These are phyloP conservation scores for Cercospora sojina DNA, from an alignment of 2,329 filamentous ascomycete genomes.

Conservation along the genomic window DNA sequence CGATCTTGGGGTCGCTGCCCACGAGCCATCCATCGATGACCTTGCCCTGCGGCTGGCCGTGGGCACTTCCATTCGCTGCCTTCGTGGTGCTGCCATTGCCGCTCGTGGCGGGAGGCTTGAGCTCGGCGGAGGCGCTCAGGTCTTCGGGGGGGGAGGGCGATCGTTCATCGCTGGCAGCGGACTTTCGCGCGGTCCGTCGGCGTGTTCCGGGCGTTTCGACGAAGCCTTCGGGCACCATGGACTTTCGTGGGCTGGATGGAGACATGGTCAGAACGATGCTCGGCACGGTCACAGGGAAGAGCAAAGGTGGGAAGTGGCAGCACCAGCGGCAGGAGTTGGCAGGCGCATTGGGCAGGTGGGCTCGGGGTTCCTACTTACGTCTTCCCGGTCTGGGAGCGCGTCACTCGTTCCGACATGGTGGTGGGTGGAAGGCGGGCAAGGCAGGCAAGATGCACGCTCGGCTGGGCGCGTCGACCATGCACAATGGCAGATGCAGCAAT, in stretches of 20 bases:
- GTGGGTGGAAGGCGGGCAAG: background rate
- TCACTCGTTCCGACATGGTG: constrained; percentile 37
- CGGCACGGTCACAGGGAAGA: background rate
- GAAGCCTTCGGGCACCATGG: constrained; percentile 45
- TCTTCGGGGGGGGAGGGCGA: constrained; percentile 38
- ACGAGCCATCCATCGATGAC: constrained; percentile 42
- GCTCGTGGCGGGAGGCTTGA: constrained; percentile 12
- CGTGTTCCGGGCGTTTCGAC: constrained; percentile 51
- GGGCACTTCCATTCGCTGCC: constrained; percentile 38
- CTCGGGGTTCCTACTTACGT: constrained; percentile 39
- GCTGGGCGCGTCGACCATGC: constrained; percentile 1
- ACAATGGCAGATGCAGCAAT: background rate
- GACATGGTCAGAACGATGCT: constrained; percentile 3
- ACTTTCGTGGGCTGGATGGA: constrained; percentile 32
- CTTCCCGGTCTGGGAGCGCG: constrained; percentile 50
- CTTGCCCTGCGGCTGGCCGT: constrained; percentile 41
- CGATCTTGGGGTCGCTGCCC: constrained; percentile 43
- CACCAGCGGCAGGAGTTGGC: background rate
- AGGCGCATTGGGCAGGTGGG: background rate
- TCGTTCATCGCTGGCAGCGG: constrained; percentile 38
- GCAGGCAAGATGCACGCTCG: background rate
- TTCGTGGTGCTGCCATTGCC: constrained; percentile 13
- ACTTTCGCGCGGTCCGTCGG: constrained; percentile 44
- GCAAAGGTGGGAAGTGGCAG: background rate
- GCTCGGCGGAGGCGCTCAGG: constrained; percentile 19